Evolutionary conservation across 2,329 filamentous ascomycete genomes (phyloP).

Genomic region (Penicillium sp.): DNA sequence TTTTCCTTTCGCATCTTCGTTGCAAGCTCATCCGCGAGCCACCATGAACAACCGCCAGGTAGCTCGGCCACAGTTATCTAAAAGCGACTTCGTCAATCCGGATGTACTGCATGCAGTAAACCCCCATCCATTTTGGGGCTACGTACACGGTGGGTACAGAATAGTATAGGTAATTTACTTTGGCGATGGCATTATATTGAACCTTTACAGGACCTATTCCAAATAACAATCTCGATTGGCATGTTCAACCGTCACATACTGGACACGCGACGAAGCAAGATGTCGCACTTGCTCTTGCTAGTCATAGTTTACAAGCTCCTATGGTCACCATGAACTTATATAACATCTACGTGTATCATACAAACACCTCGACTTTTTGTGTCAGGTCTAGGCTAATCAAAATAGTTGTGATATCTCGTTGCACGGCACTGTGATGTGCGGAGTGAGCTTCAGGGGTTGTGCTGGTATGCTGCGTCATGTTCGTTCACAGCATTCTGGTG

Average conservation of each 20-base stretch:
- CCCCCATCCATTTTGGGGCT: too few relatives aligned
- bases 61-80: neutral
- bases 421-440: neutral
- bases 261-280: neutral
- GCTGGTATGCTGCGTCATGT: neutral
- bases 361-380: neutral
- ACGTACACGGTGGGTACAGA: too few relatives aligned
- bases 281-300: neutral
- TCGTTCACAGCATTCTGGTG: neutral
- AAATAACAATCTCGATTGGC: neutral
- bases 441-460: too few relatives aligned
- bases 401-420: neutral
- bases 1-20: neutral
- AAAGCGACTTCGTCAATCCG: neutral
- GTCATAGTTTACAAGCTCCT: neutral
- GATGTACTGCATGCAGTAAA: neutral
- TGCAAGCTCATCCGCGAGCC: neutral
- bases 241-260: too few relatives aligned
- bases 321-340: neutral
- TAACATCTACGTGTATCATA: neutral
- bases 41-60: neutral
- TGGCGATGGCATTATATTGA: neutral
- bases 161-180: too few relatives aligned
- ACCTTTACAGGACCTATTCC: neutral
- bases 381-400: neutral